Evolutionary conservation across 148 eudicot species (phyloP).

Genomic region (Limonium bicolor): DNA sequence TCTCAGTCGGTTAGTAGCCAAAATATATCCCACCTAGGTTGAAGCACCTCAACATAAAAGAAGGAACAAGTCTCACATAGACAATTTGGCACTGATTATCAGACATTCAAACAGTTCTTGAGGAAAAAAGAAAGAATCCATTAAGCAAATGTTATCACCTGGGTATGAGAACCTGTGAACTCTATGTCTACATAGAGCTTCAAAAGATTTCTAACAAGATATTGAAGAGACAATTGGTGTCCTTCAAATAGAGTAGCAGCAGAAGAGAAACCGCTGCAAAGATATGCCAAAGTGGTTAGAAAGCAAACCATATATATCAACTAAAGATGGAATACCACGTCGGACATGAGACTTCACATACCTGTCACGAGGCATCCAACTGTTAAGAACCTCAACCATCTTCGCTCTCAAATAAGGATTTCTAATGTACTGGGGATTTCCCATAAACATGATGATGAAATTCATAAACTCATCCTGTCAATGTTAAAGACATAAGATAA

Average conservation of each 20-base stretch:
- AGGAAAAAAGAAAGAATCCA: neutral
- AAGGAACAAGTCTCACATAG: too few species aligned
- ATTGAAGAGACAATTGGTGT: slow-evolving; percentile 63
- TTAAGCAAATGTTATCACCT: slow-evolving; percentile 29
- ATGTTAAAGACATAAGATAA: slow-evolving; percentile 5
- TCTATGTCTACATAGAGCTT: slow-evolving; percentile 97
- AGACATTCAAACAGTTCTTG: neutral
- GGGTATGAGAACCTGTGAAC: slow-evolving; percentile 96
- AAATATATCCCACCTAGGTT: too few species aligned
- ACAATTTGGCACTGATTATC: too few species aligned
- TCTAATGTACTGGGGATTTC: neutral
- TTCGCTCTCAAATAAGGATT: neutral
- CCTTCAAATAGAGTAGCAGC: slow-evolving; percentile 87
- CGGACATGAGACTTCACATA: slow-evolving; percentile 9
- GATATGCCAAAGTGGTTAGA: neutral
- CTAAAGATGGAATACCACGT: slow-evolving; percentile 27
- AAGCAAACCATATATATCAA: neutral
- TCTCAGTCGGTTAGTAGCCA: too few species aligned
- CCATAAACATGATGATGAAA: neutral
- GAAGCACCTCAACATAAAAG: too few species aligned
- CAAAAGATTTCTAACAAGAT: slow-evolving; percentile 86
- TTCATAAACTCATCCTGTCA: slow-evolving; percentile 41
- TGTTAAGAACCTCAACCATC: neutral
- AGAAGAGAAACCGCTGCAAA: slow-evolving; percentile 60
- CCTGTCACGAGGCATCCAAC: slow-evolving; percentile 96